Evolutionary conservation across 192 early-diverging fungal species (phyloP).

Genomic region (Coemansia sp.): DNA sequence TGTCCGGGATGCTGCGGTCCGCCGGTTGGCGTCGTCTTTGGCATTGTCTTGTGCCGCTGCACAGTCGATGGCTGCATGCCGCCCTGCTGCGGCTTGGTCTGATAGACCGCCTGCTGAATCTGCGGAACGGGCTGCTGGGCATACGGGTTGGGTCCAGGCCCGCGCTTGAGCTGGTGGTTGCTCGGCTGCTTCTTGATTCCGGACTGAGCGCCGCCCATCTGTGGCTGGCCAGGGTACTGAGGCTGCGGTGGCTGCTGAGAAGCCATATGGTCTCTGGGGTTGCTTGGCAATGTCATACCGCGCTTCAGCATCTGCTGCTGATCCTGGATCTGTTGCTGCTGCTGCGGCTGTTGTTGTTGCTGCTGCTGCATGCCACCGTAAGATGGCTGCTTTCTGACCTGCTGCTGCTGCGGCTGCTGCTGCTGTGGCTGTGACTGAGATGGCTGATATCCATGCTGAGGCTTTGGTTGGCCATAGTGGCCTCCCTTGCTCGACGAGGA

Average conservation of each 20-base stretch:
- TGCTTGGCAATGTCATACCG: conserved; percentile 36
- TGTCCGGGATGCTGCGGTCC: conserved; percentile 3
- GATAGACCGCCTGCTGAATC: conserved; percentile 24
- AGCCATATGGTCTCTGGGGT: conserved; percentile 14
- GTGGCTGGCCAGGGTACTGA: conserved; percentile 14
- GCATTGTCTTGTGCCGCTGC: conserved; percentile 42
- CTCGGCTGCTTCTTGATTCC: conserved; percentile 41
- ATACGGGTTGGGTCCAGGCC: conserved; percentile 29
- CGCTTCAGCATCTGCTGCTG: conserved; percentile 46
- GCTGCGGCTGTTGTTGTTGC: conserved; percentile 12
- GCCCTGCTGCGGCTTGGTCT: conserved; percentile 28
- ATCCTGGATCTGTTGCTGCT: conserved; percentile 36
- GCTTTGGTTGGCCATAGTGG: conserved; percentile 34
- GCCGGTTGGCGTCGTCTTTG: conserved; percentile 18
- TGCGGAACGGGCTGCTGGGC: conserved; percentile 26
- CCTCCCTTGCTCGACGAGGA: conserved; percentile 38
- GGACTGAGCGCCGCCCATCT: conserved; percentile 13
- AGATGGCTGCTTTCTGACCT: conserved; percentile 27
- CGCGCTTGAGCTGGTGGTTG: conserved; percentile 50
- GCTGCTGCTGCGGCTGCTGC: conserved; percentile 1
- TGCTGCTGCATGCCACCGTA: conserved; percentile 19
- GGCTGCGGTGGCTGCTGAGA: conserved; percentile 27
- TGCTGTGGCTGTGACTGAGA: conserved; percentile 23
- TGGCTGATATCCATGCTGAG: conserved; percentile 27
- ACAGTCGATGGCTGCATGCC: conserved; percentile 20